Evolutionary conservation across 371 early-diverging fungal genomes (phyloP).

Genomic region (Choanephora cucurbitarum): DNA sequence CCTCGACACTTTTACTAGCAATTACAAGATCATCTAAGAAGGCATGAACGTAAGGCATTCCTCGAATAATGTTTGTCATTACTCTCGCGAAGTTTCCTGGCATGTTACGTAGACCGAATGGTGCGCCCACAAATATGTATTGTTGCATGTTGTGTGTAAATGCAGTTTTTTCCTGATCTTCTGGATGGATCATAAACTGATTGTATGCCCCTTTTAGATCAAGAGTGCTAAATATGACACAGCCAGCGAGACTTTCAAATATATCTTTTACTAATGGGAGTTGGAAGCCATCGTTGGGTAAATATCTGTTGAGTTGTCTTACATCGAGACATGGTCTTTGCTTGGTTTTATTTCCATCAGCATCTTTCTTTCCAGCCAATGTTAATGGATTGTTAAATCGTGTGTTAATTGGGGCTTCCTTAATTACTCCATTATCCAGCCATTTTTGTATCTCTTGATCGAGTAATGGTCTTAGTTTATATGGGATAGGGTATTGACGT

Average conservation of each 20-base stretch:
- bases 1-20: no score
- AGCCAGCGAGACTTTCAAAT: not conserved
- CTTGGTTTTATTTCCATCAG: not conserved
- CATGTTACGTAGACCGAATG: constrained; percentile 3
- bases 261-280: not conserved
- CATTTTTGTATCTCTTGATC: no score
- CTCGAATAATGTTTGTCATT: no score
- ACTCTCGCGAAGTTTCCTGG: no score
- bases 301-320: not conserved
- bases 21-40: no score
- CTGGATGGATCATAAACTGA: not conserved
- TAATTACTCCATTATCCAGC: no score
- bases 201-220: not conserved
- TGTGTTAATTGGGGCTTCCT: no score
- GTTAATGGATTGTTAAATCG: not conserved
- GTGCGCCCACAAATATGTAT: not conserved
- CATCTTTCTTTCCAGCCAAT: not conserved
- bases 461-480: no score
- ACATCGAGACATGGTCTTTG: constrained; percentile 1
- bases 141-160: not conserved
- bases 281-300: not conserved
- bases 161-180: not conserved
- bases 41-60: no score
- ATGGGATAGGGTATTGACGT: no score
- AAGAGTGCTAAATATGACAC: not conserved